Percentiles rank a stretch among this genome's conserved stretches.
phyloP scores from a whole-genome alignment of 352 stramenopile species.

The Globisporangium emineosum region DNA sequence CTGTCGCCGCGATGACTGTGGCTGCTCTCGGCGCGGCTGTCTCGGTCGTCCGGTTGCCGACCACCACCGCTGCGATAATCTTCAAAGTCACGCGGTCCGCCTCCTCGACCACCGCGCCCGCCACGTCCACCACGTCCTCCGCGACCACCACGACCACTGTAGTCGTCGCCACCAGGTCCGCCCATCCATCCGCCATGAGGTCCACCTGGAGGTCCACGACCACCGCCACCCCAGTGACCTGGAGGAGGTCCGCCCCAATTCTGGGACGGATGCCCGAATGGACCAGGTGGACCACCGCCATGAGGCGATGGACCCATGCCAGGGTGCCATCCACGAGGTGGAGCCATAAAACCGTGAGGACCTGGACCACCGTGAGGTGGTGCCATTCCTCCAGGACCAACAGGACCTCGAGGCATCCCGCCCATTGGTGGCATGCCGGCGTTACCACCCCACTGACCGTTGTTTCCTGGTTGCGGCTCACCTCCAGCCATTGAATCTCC shows the following conservation, averaged over 20 bases:
- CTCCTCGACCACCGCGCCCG: slow-evolving; percentile 19
- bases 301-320: slow-evolving; percentile 53
- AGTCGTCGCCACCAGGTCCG: slow-evolving; percentile 20
- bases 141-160: slow-evolving; percentile 25
- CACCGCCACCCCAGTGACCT: slow-evolving; percentile 40
- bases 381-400: slow-evolving; percentile 19
- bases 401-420: slow-evolving; percentile 18
- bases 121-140: slow-evolving; percentile 32
- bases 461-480: slow-evolving; percentile 17
- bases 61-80: slow-evolving; percentile 43
- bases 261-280: slow-evolving; percentile 28
- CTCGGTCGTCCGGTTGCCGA: slow-evolving; percentile 23
- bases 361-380: slow-evolving; percentile 9
- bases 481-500: neutral
- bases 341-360: slow-evolving; percentile 50
- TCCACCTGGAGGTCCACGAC: slow-evolving; percentile 35
- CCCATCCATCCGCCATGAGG: slow-evolving; percentile 48
- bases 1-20: slow-evolving; percentile 20
- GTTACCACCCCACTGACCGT: slow-evolving; percentile 12
- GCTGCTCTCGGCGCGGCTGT: slow-evolving; percentile 32
- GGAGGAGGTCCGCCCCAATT: slow-evolving; percentile 44
- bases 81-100: slow-evolving; percentile 30
- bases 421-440: slow-evolving; percentile 20
- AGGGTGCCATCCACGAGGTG: slow-evolving; percentile 65
- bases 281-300: slow-evolving; percentile 17